phyloP scores from a whole-genome alignment of 345 rosid genomes.

The Noccaea caerulescens region DNA sequence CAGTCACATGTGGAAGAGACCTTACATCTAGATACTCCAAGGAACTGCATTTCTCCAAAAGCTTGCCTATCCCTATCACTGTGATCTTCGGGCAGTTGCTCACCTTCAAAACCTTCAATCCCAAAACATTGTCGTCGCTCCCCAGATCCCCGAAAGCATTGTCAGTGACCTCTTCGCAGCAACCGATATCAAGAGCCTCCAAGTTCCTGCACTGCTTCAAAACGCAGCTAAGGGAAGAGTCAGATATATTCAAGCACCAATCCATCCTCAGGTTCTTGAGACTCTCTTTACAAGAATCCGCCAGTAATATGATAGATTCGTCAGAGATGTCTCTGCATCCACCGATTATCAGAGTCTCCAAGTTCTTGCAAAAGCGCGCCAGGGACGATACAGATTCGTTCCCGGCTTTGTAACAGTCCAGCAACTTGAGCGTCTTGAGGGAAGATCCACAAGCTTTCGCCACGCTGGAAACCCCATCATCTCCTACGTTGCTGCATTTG shows the following conservation, averaged over 20 bases:
- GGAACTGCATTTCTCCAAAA: slow-evolving; percentile 67
- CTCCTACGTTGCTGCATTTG: slow-evolving; percentile 84
- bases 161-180: slow-evolving; percentile 88
- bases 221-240: slow-evolving; percentile 68
- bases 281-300: slow-evolving; percentile 62
- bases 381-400: slow-evolving; percentile 65
- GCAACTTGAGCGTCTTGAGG: slow-evolving; percentile 74
- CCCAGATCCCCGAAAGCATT: slow-evolving; percentile 59
- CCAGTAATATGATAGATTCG: slow-evolving; percentile 61
- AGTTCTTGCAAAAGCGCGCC: slow-evolving; percentile 65
- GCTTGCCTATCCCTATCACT: slow-evolving; percentile 63
- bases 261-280: slow-evolving; percentile 87
- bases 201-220: slow-evolving; percentile 68
- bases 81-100: slow-evolving; percentile 79
- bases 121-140: slow-evolving; percentile 41
- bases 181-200: slow-evolving; percentile 87
- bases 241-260: slow-evolving; percentile 83
- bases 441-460: slow-evolving; percentile 67
- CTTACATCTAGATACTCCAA: slow-evolving; percentile 83
- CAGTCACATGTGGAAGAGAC: slow-evolving; percentile 75
- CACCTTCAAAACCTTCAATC: slow-evolving; percentile 72
- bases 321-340: slow-evolving; percentile 80
- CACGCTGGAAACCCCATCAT: slow-evolving; percentile 64
- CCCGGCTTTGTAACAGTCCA: slow-evolving; percentile 80
- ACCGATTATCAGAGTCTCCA: slow-evolving; percentile 81